Evolutionary conservation across 2,329 filamentous ascomycete species (phyloP).

Genomic region (Paecilomyces dactylethromorphus): DNA sequence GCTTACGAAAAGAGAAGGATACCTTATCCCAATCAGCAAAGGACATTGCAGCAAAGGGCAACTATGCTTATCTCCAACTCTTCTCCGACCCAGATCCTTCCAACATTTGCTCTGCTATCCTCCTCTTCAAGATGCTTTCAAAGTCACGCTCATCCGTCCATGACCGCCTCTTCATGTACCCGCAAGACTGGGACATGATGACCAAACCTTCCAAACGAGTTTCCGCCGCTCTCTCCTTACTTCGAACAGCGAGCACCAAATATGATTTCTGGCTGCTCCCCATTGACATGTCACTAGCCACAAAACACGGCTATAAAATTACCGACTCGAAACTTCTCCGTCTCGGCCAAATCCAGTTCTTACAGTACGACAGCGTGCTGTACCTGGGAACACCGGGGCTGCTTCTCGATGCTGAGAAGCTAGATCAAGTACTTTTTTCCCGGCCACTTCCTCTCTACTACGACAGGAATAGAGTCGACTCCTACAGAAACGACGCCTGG

Average conservation of each 20-base stretch:
- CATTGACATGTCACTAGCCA: constrained; percentile 32
- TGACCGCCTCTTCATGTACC: constrained; percentile 42
- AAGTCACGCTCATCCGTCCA: constrained; percentile 26
- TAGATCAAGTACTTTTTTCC: constrained; percentile 33
- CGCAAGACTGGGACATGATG: constrained; percentile 37
- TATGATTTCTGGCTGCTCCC: constrained; percentile 36
- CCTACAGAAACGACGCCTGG: constrained; percentile 32
- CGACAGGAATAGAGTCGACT: constrained; percentile 26
- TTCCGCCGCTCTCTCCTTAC: constrained; percentile 27
- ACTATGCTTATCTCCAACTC: constrained; percentile 39
- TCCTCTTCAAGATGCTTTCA: constrained; percentile 36
- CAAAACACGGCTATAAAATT: constrained; percentile 21
- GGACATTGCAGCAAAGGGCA: constrained; percentile 12
- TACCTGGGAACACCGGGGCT: constrained; percentile 38
- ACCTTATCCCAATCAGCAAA: not conserved
- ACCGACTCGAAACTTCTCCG: constrained; percentile 33
- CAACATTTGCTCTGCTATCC: constrained; percentile 39
- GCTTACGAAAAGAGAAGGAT: constrained; percentile 3
- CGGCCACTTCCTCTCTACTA: constrained; percentile 25
- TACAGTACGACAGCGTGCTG: constrained; percentile 38
- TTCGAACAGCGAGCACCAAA: constrained; percentile 31
- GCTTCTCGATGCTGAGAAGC: constrained; percentile 27
- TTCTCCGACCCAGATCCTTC: constrained; percentile 35
- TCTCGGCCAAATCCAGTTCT: constrained; percentile 31
- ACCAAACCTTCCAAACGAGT: constrained; percentile 19